Evolutionary conservation across 371 early-diverging fungal genomes (phyloP).

Genomic region (Gilbertella persicaria): DNA sequence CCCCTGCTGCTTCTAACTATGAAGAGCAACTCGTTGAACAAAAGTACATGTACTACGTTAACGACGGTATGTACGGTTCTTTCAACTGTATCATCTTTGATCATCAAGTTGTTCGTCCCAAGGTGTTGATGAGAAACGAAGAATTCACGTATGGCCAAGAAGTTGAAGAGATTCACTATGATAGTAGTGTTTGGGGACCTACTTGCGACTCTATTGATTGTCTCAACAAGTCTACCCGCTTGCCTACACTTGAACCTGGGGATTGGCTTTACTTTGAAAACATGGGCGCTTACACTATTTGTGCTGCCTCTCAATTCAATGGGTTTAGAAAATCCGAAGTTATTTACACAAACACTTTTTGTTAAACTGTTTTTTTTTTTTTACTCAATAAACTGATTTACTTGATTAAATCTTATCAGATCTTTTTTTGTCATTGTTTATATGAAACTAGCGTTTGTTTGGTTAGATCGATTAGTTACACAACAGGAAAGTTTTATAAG

Average conservation of each 20-base stretch:
- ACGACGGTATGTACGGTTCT: conserved; percentile 97
- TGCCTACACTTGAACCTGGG: conserved; percentile 89
- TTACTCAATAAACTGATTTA: not conserved
- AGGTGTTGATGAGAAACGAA: conserved; percentile 44
- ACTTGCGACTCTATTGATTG: conserved; percentile 98
- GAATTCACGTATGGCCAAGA: conserved; percentile 44
- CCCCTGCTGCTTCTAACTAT: conserved; percentile 21
- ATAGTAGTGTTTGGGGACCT: conserved; percentile 94
- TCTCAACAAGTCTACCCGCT: conserved; percentile 64
- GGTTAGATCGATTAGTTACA: too few relatives aligned
- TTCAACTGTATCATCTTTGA: conserved; percentile 99
- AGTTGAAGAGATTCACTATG: conserved; percentile 33
- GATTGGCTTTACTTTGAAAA: conserved; percentile 95
- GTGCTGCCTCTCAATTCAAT: conserved; percentile 89
- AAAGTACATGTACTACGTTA: conserved; percentile 94
- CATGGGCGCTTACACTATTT: conserved; percentile 97
- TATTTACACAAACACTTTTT: conserved; percentile 82
- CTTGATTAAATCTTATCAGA: not conserved
- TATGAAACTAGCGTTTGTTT: not conserved
- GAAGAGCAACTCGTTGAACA: not conserved
- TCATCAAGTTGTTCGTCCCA: conserved; percentile 81
- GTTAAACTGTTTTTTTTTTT: conserved; percentile 10
- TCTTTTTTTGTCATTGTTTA: not conserved
- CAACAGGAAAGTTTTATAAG: too few relatives aligned
- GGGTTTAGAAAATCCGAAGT: conserved; percentile 86